Base-by-base conservation (phyloP, 176 grass and related monocot species). In the Musa itinerans region DNA sequence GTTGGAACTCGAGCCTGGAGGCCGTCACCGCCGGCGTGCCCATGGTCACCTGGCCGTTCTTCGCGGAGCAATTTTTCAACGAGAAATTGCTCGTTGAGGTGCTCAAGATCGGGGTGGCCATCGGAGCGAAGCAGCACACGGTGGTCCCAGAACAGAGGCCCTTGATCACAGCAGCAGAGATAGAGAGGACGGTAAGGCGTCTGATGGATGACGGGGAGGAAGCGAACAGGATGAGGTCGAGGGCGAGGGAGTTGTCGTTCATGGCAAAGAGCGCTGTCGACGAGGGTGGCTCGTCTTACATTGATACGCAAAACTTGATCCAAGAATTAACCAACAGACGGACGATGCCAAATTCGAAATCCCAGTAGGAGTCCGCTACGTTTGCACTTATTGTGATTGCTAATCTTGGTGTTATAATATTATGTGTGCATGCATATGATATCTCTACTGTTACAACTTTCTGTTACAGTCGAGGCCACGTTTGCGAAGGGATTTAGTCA, bases 231-330 rank as follows among this genome's bases (percentile, higher is more conserved):
- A 69, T 78, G 74, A 83, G 74, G 65, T 72, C 9, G 69, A 91
- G 69, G 12, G 85, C 71, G 19, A 49, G 9, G 10, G 63, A 43
- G 77, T 59, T 78, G 0, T 74, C 64, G 29, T 58, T 1, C 0
- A 83, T 63, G 59, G 89, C 85, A 19, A 68, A 15, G 58, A 3
- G 58, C 34, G 74, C 78, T 8, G 8, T 85, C 51, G 50, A 77
- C 20, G 53, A 90, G 22, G 63, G 23, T 13, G 88, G 85, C 1
- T 84, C 84, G 14, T 90, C 88, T 9, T 87, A 87, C 27, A 27
- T 27, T 27, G 26, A 27, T 27, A 27, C 26, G 26, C 26, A 27
- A 27, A 27, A 27, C 26, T 27, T 27, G 26, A 27, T 27, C 26
- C 26, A 27, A 27, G 26, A 27, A 27, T 27, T 27, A 2, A 27